These are phyloP conservation scores for Lodderomyces oxycetoniae DNA, from an alignment of 1,139 yeast genomes.

Conservation along the genomic window DNA sequence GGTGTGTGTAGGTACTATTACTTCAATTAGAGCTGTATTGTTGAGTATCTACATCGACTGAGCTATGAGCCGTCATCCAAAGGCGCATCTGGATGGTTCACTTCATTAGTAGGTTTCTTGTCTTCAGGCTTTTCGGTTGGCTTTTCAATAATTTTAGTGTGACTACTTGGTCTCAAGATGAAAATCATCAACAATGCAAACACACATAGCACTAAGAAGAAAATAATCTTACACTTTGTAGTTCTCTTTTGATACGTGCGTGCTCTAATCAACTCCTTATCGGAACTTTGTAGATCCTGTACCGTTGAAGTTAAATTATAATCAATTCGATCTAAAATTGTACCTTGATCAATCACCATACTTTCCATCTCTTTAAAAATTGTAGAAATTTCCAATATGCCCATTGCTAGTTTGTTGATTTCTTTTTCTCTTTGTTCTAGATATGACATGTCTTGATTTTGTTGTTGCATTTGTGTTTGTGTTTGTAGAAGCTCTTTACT, in stretches of 20 bases:
- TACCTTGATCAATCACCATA: slow-evolving; percentile 92
- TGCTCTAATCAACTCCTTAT: slow-evolving; percentile 72
- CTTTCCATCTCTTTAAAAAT: slow-evolving; percentile 91
- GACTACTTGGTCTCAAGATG: slow-evolving; percentile 55
- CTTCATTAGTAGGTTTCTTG: slow-evolving; percentile 9
- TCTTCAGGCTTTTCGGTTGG: slow-evolving; percentile 12
- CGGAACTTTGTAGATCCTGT: slow-evolving; percentile 70
- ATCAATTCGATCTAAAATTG: slow-evolving; percentile 86
- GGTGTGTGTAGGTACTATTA: no score
- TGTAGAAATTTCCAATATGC: slow-evolving; percentile 86
- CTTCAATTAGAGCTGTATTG: no score
- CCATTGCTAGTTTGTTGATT: slow-evolving; percentile 86
- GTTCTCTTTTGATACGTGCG: slow-evolving; percentile 80
- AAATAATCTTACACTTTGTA: slow-evolving; percentile 83
- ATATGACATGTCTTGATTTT: slow-evolving; percentile 27
- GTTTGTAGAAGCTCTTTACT: slow-evolving; percentile 30
- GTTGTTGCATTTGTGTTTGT: slow-evolving; percentile 29
- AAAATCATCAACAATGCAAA: slow-evolving; percentile 68
- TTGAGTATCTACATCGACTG: no score
- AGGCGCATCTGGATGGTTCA: slow-evolving; percentile 7
- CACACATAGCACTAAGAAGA: slow-evolving; percentile 66
- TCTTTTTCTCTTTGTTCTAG: slow-evolving; percentile 80
- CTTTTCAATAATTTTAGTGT: slow-evolving; percentile 23
- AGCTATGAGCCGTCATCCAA: no score
- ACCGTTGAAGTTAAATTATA: slow-evolving; percentile 81